A percentile compares a stretch with the other conserved stretches of the same genome.
phyloP scores from a whole-genome alignment of 1,284 basidiomycete genomes.

The Neotropicomus parvogracilis region DNA sequence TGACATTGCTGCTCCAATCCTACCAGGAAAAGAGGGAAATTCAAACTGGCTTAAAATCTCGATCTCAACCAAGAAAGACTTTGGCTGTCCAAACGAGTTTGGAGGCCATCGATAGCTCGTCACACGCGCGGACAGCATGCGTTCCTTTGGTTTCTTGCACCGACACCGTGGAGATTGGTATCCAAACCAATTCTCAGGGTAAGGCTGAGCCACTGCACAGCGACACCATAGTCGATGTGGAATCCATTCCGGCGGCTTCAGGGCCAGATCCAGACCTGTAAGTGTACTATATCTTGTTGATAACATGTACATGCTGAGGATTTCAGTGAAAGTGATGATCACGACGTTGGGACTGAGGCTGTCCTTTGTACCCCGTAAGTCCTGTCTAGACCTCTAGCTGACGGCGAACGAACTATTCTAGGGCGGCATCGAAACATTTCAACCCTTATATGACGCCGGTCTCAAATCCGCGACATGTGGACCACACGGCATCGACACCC shows the following conservation, averaged over 20 bases:
- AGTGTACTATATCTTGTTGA: neutral
- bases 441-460: conserved; percentile 29
- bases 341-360: neutral
- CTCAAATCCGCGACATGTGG: conserved; percentile 21
- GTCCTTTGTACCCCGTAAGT: conserved; percentile 21
- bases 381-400: neutral
- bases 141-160: neutral
- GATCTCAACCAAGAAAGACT: conserved; percentile 11
- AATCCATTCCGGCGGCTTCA: neutral
- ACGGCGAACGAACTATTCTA: conserved; percentile 2
- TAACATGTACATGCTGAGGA: neutral
- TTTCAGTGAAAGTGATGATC: conserved; percentile 1
- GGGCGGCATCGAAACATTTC: conserved; percentile 13
- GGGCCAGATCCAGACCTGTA: conserved; percentile 8
- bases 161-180: neutral
- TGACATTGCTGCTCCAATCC: conserved; percentile 26
- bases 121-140: neutral
- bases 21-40: conserved; percentile 26
- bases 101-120: neutral
- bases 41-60: neutral
- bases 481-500: neutral
- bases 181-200: neutral
- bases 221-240: neutral
- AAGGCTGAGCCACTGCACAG: neutral
- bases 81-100: conserved; percentile 27